Evolutionary conservation across 805 yeast genomes (phyloP), one percentile per base, ranked within the genome.

Genomic region (Saturnispora sekii): DNA sequence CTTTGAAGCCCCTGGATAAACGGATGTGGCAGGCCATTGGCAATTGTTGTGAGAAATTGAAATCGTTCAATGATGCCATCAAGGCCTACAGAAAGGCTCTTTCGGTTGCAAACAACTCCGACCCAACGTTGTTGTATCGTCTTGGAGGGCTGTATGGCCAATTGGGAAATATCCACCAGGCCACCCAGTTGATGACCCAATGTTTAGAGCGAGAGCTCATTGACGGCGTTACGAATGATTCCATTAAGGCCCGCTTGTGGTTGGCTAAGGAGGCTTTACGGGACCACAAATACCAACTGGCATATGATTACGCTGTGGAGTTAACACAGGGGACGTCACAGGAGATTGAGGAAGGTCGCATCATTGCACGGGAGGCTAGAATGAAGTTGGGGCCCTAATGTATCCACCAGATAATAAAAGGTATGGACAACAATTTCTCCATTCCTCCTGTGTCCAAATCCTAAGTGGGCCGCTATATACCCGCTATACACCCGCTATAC

Each of bases 21-120:
- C 69, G 98, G 52, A 88, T 90, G 86, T 93, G 99, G 99, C 85
- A 81, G 52, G 97, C 97, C 0, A 71, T 90, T 36, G 97, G 89
- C 0, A 80, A 81, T 54, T 87, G 97, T 62, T 89, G 79, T 61
- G 93, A 85, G 53, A 84, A 84, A 56, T 71, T 88, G 32, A 77
- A 76, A 18, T 81, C 85, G 48, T 63, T 66, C 21, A 72, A 70
- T 11, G 95, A 89, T 51, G 80, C 97, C 0, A 73, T 88, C 21
- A 83, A 81, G 57, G 80, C 93, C 12, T 89, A 83, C 60, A 79
- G 81, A 52, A 80, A 88, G 55, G 96, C 96, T 0, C 63, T 84
- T 31, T 68, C 67, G 21, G 64, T 76, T 36, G 66, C 74, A 0
- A 60, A 66, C 31, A 80, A 68, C 35, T 67, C 65, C 47, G 87